Conservation (phyloP, 805 yeast genomes). For the Saturnispora hagleri region DNA sequence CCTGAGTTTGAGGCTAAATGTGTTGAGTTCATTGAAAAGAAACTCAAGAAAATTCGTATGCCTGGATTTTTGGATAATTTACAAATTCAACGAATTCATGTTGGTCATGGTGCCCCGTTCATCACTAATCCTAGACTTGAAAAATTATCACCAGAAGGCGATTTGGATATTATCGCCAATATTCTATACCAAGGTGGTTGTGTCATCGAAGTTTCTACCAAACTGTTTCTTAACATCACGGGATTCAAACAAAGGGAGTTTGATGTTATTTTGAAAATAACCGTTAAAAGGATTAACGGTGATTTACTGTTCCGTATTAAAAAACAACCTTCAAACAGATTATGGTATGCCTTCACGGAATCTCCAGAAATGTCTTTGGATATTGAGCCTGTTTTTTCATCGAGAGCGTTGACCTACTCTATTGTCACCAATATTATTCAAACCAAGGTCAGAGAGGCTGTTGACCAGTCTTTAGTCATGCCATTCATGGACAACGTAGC, state of each 20-base stretch:
- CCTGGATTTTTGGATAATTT: constrained; percentile 87
- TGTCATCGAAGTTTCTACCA: constrained; percentile 70
- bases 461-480: constrained; percentile 68
- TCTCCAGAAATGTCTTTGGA: constrained; percentile 70
- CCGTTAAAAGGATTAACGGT: constrained; percentile 63
- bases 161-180: constrained; percentile 49
- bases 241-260: constrained; percentile 68
- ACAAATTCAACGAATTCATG: constrained; percentile 57
- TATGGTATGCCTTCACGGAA: constrained; percentile 82
- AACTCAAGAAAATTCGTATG: constrained; percentile 67
- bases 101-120: constrained; percentile 76
- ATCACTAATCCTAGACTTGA: constrained; percentile 62
- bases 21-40: constrained; percentile 52
- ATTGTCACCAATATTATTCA: constrained; percentile 75
- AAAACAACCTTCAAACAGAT: constrained; percentile 82
- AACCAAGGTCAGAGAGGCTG: constrained; percentile 66
- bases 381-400: constrained; percentile 86
- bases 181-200: constrained; percentile 70
- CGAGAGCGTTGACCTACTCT: constrained; percentile 68
- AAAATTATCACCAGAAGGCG: constrained; percentile 75
- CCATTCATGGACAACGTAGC: constrained; percentile 88
- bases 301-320: constrained; percentile 61
- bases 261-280: constrained; percentile 60
- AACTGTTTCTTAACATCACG: constrained; percentile 60
- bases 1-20: constrained; percentile 51